Percentiles rank a stretch among this genome's conserved stretches.
phyloP scores from a whole-genome alignment of 495 filamentous ascomycete species.

The Aspergillus leporis region DNA sequence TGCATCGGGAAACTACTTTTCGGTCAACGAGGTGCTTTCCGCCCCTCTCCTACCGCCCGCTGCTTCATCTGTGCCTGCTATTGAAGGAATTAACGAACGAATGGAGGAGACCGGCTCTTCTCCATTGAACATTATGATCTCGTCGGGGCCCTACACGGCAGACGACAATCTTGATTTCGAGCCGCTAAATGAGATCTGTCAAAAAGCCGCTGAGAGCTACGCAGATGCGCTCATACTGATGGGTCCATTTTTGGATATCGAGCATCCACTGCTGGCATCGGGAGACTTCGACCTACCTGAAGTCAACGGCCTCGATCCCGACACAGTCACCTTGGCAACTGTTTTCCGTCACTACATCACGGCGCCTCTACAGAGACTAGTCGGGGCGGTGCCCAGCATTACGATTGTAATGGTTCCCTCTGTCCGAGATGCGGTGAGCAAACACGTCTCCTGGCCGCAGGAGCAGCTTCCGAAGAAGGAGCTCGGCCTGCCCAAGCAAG shows the following conservation, averaged over 20 bases:
- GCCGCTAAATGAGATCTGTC: slow-evolving; percentile 77
- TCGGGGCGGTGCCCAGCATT: slow-evolving; percentile 66
- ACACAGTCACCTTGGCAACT: slow-evolving; percentile 74
- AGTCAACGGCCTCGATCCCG: slow-evolving; percentile 65
- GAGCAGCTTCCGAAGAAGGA: slow-evolving; percentile 71
- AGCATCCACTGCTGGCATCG: slow-evolving; percentile 83
- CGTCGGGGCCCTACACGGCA: slow-evolving; percentile 85
- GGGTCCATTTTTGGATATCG: slow-evolving; percentile 87
- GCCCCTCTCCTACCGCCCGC: slow-evolving; percentile 70
- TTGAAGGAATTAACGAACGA: slow-evolving; percentile 65
- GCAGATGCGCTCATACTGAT: slow-evolving; percentile 79
- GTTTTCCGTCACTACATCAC: slow-evolving; percentile 81
- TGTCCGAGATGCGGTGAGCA: slow-evolving; percentile 78
- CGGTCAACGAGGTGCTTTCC: slow-evolving; percentile 72
- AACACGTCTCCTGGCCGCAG: slow-evolving; percentile 89
- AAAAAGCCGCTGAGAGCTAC: slow-evolving; percentile 68
- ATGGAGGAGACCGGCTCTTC: slow-evolving; percentile 60
- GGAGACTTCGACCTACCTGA: slow-evolving; percentile 91
- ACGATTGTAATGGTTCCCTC: slow-evolving; percentile 83
- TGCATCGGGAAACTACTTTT: slow-evolving; percentile 80
- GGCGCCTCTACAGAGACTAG: slow-evolving; percentile 63
- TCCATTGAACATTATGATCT: slow-evolving; percentile 74
- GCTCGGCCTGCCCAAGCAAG: slow-evolving; percentile 73
- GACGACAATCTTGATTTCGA: slow-evolving; percentile 90
- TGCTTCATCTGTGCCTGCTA: slow-evolving; percentile 57